phyloP scores from a whole-genome alignment of 129 eudicot genomes.

The Oenanthe sinensis region DNA sequence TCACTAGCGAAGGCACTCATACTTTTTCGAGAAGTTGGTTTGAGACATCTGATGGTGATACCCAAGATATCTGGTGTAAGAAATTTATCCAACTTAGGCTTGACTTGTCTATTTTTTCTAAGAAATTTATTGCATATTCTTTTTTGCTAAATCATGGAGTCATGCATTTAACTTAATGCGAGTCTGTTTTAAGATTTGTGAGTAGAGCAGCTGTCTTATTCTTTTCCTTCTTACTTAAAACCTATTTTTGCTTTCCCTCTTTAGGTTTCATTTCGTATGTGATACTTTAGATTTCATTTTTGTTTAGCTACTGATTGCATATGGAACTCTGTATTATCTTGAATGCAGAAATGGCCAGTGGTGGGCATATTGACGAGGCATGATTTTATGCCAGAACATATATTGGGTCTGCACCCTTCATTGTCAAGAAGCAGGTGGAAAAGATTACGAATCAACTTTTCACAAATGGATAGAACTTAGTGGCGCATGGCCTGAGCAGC shows the following conservation, averaged over 20 bases:
- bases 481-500: background rate
- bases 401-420: constrained; percentile 62
- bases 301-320: background rate
- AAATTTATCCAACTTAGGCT: constrained; percentile 2
- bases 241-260: background rate
- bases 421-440: constrained; percentile 61
- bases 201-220: background rate
- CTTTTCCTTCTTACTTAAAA: background rate
- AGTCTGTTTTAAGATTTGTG: background rate
- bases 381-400: constrained; percentile 91
- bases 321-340: background rate
- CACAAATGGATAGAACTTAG: constrained; percentile 36
- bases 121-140: background rate
- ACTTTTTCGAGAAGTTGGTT: constrained; percentile 81
- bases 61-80: constrained; percentile 75
- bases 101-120: background rate
- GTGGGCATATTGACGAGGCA: constrained; percentile 95
- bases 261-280: background rate
- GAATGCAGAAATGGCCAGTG: constrained; percentile 65
- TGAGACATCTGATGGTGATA: constrained; percentile 77
- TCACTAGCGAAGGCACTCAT: constrained; percentile 83
- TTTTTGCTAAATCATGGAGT: background rate
- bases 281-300: background rate
- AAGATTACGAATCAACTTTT: constrained; percentile 53
- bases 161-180: background rate